phyloP scores from a whole-genome alignment of 148 eudicot genomes.

The Simmondsia chinensis region DNA sequence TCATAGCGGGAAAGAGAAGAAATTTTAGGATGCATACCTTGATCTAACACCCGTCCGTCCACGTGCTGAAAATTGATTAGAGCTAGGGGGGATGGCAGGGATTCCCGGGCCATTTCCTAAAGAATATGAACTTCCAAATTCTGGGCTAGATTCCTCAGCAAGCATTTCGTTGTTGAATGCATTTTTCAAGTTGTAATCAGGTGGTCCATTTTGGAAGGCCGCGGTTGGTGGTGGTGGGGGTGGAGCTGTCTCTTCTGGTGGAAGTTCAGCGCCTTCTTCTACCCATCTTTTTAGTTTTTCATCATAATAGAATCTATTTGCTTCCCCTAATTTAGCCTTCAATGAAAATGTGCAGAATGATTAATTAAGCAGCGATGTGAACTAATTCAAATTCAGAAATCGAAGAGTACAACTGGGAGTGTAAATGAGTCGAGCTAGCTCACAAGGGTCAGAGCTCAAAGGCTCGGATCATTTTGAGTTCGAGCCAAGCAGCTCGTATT shows the following conservation, averaged over 20 bases:
- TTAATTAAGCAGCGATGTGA: neutral
- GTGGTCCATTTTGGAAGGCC: slow-evolving; percentile 41
- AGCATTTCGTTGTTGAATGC: slow-evolving; percentile 30
- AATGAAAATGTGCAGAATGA: slow-evolving; percentile 2
- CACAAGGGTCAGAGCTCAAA: no score
- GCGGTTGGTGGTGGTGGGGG: slow-evolving; percentile 80
- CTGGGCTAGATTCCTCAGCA: slow-evolving; percentile 31
- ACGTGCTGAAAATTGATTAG: slow-evolving; percentile 89
- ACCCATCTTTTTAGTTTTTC: slow-evolving; percentile 96
- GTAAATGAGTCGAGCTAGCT: no score
- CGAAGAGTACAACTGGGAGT: neutral
- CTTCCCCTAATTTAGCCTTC: slow-evolving; percentile 88
- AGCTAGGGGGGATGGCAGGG: slow-evolving; percentile 66
- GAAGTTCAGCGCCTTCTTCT: slow-evolving; percentile 86
- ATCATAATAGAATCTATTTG: slow-evolving; percentile 82
- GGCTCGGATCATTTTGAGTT: no score
- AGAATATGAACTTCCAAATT: slow-evolving; percentile 31
- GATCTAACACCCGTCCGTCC: slow-evolving; percentile 77
- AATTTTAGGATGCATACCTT: slow-evolving; percentile 38
- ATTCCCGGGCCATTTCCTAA: slow-evolving; percentile 47
- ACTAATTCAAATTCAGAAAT: neutral
- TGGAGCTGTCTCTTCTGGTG: slow-evolving; percentile 65
- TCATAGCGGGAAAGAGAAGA: slow-evolving; percentile 2
- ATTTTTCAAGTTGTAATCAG: slow-evolving; percentile 49
- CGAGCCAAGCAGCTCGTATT: no score